Evolutionary conservation across 768 basidiomycete species (phyloP).

Genomic region (Coprinellus micaceus): DNA sequence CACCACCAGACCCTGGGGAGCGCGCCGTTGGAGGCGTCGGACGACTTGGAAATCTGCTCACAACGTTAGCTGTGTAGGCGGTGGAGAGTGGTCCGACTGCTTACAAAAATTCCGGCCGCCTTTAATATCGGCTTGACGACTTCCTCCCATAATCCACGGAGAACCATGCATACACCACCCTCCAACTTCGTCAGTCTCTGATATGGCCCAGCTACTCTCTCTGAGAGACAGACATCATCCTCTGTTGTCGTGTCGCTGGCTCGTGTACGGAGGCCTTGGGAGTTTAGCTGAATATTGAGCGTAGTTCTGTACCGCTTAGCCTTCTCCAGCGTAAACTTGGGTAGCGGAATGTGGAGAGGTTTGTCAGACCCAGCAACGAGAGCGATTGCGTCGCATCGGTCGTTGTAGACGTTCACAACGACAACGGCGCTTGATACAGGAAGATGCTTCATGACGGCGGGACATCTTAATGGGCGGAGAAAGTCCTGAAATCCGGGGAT

Average conservation of each 20-base stretch:
- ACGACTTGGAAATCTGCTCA: not conserved
- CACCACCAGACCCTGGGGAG: constrained; percentile 13
- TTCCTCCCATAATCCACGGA: not conserved
- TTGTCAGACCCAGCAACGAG: constrained; percentile 6
- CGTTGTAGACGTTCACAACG: constrained; percentile 15
- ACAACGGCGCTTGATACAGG: constrained; percentile 17
- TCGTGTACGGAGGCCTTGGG: not conserved
- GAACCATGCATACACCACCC: not conserved
- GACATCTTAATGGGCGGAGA: constrained; percentile 12
- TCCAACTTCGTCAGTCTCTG: not conserved
- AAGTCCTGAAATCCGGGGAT: constrained; percentile 20
- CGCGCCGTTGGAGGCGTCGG: not conserved
- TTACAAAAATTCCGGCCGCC: too few species aligned
- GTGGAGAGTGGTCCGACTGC: not conserved
- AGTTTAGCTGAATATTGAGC: not conserved
- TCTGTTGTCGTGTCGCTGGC: too few species aligned
- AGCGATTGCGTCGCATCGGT: constrained; percentile 20
- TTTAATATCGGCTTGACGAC: constrained; percentile 9
- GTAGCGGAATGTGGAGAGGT: constrained; percentile 11
- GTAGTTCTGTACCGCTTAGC: not conserved
- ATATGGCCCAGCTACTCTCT: not conserved
- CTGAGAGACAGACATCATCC: too few species aligned
- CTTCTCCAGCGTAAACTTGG: constrained; percentile 2
- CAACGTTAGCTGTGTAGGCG: not conserved
- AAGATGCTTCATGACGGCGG: constrained; percentile 1